Percentiles rank a stretch among this genome's conserved stretches.
Conservation (phyloP, 768 basidiomycete genomes). For the Russula emetica region DNA sequence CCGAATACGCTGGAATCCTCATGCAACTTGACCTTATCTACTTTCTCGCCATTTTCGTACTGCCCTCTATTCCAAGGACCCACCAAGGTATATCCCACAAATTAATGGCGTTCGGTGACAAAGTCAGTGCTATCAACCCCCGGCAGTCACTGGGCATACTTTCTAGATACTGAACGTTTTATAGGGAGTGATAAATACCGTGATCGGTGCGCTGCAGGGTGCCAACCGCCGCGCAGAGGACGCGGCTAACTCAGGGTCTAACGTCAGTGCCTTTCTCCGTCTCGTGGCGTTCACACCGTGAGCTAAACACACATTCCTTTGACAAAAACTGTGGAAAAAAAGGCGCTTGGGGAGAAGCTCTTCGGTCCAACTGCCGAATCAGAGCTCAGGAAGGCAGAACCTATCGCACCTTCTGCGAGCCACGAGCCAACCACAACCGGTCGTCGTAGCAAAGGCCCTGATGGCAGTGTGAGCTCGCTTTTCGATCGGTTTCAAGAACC, state of each 20-base stretch:
- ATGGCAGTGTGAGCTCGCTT: slow-evolving; percentile 6
- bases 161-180: not conserved
- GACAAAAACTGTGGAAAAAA: not conserved
- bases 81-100: not conserved
- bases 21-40: not conserved
- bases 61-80: not conserved
- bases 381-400: not conserved
- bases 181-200: not conserved
- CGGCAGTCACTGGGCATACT: not conserved
- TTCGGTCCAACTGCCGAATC: slow-evolving; percentile 12
- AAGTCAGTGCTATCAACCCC: not conserved
- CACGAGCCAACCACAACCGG: not conserved
- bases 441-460: slow-evolving; percentile 7
- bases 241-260: not conserved
- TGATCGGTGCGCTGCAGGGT: not conserved
- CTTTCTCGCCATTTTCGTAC: not conserved
- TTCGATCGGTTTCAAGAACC: not conserved
- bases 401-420: slow-evolving; percentile 4
- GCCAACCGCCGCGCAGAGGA: not conserved
- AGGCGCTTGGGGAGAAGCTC: slow-evolving; percentile 6
- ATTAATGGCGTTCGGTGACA: slow-evolving; percentile 2
- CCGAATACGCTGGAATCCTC: not conserved
- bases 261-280: slow-evolving; percentile 1
- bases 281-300: not conserved
- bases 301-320: not conserved